Percentiles rank a stretch among this genome's conserved stretches.
Conservation (phyloP, 2,329 filamentous ascomycete genomes). For the Metarhizium humberi region DNA sequence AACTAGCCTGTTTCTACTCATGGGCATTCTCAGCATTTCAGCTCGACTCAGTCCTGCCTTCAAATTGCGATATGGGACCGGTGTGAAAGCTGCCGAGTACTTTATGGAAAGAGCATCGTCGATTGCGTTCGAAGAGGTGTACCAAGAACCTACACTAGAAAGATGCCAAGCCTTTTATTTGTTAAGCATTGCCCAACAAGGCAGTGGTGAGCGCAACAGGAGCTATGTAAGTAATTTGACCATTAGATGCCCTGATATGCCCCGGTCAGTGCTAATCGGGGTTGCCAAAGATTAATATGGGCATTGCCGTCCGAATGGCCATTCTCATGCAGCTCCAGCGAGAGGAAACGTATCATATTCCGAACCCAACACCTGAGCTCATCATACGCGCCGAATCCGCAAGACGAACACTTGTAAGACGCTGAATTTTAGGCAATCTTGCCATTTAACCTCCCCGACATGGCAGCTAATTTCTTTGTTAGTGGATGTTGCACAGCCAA, state of each 20-base stretch:
- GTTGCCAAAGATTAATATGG: slow-evolving; percentile 40
- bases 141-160: slow-evolving; percentile 42
- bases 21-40: slow-evolving; percentile 47
- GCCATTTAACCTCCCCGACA: background rate
- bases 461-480: background rate
- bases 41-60: slow-evolving; percentile 43
- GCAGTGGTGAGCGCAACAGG: slow-evolving; percentile 40
- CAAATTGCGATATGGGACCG: slow-evolving; percentile 37
- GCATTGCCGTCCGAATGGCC: slow-evolving; percentile 47
- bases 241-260: background rate
- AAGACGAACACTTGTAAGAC: slow-evolving; percentile 41
- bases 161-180: slow-evolving; percentile 50
- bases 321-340: slow-evolving; percentile 44
- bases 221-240: slow-evolving; percentile 37
- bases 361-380: slow-evolving; percentile 32
- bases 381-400: slow-evolving; percentile 45
- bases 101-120: slow-evolving; percentile 42
- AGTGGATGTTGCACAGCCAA: slow-evolving; percentile 53
- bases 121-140: slow-evolving; percentile 40
- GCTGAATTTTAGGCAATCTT: background rate
- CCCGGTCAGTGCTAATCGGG: background rate
- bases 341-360: slow-evolving; percentile 42
- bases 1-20: slow-evolving; percentile 44
- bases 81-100: slow-evolving; percentile 40
- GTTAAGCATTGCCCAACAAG: slow-evolving; percentile 49